phyloP scores from a whole-genome alignment of 1,139 yeast genomes.

The Yamadazyma membranifaciens region DNA sequence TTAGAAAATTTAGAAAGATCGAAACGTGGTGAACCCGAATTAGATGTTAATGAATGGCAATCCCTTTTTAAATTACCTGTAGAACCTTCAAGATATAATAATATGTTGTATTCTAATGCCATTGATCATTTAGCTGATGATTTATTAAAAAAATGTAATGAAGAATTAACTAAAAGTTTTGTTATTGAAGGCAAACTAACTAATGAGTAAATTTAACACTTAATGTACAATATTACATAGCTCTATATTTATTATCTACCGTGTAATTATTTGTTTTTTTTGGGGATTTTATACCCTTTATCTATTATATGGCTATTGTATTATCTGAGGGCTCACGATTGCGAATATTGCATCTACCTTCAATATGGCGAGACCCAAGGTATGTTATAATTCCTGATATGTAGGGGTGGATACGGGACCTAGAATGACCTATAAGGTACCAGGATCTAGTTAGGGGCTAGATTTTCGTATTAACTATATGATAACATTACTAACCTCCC shows the following conservation, averaged over 20 bases:
- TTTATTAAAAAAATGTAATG: slow-evolving; percentile 60
- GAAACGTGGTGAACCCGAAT: slow-evolving; percentile 56
- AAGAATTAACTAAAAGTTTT: slow-evolving; percentile 60
- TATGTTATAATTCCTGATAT: neutral
- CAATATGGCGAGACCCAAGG: slow-evolving; percentile 2
- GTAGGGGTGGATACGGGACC: too few species aligned
- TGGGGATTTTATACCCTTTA: too few species aligned
- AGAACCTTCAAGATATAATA: slow-evolving; percentile 77
- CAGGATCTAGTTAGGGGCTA: too few species aligned
- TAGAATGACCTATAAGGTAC: too few species aligned
- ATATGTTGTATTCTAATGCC: slow-evolving; percentile 67
- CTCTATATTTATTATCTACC: neutral
- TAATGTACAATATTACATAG: too few species aligned
- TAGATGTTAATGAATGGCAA: slow-evolving; percentile 66
- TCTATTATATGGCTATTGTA: too few species aligned
- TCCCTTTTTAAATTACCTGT: slow-evolving; percentile 64
- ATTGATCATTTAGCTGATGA: slow-evolving; percentile 69
- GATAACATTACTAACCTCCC: neutral
- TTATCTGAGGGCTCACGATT: too few species aligned
- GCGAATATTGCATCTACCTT: neutral
- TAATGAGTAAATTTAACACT: slow-evolving; percentile 5
- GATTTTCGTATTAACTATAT: too few species aligned
- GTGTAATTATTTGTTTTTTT: neutral
- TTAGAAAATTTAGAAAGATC: slow-evolving; percentile 63
- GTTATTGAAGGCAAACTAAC: slow-evolving; percentile 53